Evolutionary conservation across 306 rosid species (phyloP), one percentile per base, ranked within the genome.

Genomic region (Prunus salicina): DNA sequence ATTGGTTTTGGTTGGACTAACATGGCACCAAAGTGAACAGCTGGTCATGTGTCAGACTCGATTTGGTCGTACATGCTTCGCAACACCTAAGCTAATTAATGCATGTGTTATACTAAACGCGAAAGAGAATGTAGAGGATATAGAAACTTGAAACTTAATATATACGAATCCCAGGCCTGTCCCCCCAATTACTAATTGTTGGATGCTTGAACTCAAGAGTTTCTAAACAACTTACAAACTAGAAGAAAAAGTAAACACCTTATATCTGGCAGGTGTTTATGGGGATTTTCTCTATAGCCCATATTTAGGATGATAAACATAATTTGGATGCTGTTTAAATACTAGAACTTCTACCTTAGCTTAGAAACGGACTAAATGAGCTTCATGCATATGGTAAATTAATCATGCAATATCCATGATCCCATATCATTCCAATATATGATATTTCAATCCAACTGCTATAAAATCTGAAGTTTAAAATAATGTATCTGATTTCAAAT

Each of bases 341-440:
- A 60, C 76, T 16, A 73, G 22, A 13, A 16, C 9, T 57, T 46
- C 67, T 27, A 58, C n/a, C 7, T 4, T 10, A 60, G 2, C 13
- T 20, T 38, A 22, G 24, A 63, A 8, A 57, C 24, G 15, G 25
- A 57, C 20, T 72, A 60, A 56, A 57, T 57, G 24, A 55, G 16
- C 66, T 72, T 56, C 68, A 45, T 73, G 69, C 27, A 73, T 60
- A 16, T 60, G 58, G 69, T 25, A 60, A 15, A 45, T 24, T 73
- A 64, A 73, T 27, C 68, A 43, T 3, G 24, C 25, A 58, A 18
- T 22, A 58, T 47, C 12, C 11, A 41, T 15, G 52, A 25, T 1
- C 20, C 12, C 61, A 1, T 30, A 51, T 69, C 2, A 52, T 18
- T 70, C 6, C 49, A 38, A 30, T 51, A 32, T 70, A 19, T 32